Conservation (phyloP, 2,329 filamentous ascomycete genomes). For the Rhinocladiella mackenziei region DNA sequence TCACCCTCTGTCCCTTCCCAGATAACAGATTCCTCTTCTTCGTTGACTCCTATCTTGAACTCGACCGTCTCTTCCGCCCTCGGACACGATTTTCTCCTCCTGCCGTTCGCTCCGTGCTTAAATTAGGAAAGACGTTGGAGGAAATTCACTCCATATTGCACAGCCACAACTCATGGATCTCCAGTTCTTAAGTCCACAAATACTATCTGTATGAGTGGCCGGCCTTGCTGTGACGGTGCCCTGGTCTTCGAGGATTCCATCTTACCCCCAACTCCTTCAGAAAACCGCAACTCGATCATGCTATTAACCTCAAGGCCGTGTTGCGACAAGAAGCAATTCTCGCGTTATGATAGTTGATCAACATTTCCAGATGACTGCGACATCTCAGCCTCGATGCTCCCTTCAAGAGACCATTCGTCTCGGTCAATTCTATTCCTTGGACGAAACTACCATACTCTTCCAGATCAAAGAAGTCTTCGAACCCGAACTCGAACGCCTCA, state of each 20-base stretch:
- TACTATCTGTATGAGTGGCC: neutral
- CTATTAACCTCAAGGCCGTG: conserved; percentile 6
- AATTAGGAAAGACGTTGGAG: neutral
- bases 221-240: neutral
- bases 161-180: conserved; percentile 7
- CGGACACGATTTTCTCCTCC: neutral
- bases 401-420: conserved; percentile 24
- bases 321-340: conserved; percentile 10
- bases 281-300: conserved; percentile 17
- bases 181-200: neutral
- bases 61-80: neutral
- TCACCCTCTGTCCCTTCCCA: neutral
- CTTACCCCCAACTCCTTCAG: conserved; percentile 2
- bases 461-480: conserved; percentile 31
- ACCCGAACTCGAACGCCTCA: conserved; percentile 34
- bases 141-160: conserved; percentile 4
- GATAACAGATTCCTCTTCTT: neutral
- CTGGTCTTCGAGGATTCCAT: conserved; percentile 1
- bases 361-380: conserved; percentile 13
- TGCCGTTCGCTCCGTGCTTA: neutral
- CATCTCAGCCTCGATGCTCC: conserved; percentile 11
- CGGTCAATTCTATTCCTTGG: conserved; percentile 24
- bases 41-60: neutral
- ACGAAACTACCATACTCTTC: conserved; percentile 28
- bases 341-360: conserved; percentile 15